A percentile compares a stretch with the other conserved stretches of the same genome.
phyloP scores from a whole-genome alignment of 306 rosid species.

The Ceratonia siliqua region DNA sequence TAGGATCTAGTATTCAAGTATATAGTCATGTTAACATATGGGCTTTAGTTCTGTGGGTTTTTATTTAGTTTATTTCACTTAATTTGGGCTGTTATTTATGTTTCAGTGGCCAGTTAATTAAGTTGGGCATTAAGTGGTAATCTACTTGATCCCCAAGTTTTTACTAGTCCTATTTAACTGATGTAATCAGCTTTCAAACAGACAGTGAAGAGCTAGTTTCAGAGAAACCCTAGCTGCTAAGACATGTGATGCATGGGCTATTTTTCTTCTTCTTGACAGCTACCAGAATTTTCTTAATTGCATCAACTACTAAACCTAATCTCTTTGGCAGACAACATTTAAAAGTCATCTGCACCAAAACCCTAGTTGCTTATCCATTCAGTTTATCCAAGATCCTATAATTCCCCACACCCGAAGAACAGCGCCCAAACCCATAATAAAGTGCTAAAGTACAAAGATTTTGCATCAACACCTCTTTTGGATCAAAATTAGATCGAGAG shows the following conservation, averaged over 20 bases:
- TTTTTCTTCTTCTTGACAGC: neutral
- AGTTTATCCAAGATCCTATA: neutral
- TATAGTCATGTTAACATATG: neutral
- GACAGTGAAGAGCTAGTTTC: neutral
- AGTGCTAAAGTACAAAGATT: neutral
- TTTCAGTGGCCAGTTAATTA: neutral
- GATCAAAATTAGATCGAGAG: conserved; percentile 54
- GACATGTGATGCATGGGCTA: neutral
- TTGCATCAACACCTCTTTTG: conserved; percentile 53
- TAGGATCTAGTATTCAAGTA: neutral
- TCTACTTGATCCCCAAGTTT: neutral
- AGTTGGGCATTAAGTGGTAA: neutral
- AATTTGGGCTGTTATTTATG: neutral
- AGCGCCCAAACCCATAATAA: neutral
- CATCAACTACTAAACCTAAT: neutral
- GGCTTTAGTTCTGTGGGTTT: neutral
- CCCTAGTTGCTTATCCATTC: neutral
- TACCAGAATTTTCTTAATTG: neutral
- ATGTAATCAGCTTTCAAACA: neutral
- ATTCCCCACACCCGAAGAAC: neutral
- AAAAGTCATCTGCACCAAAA: neutral
- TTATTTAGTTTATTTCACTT: neutral
- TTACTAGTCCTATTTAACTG: neutral
- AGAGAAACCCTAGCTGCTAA: neutral
- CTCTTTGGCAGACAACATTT: neutral